These are phyloP conservation scores for Setaria viridis DNA, from an alignment of 202 grass and related monocot genomes.

Conservation along the genomic window DNA sequence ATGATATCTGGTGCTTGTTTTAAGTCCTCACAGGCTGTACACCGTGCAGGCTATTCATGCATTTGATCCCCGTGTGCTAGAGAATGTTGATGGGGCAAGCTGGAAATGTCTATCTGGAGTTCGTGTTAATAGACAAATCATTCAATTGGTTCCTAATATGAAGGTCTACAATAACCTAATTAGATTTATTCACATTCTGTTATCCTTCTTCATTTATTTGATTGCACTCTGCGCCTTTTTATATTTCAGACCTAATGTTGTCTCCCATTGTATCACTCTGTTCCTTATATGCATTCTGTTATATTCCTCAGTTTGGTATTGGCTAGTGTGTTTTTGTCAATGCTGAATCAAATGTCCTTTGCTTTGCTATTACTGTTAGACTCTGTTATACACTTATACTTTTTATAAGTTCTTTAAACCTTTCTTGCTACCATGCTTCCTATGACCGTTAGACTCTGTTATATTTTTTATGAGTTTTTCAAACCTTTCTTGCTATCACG, in stretches of 20 bases:
- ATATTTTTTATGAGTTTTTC: slow-evolving; percentile 33
- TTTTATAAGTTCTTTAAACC: slow-evolving; percentile 33
- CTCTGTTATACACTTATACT: neutral
- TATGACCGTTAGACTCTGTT: slow-evolving; percentile 5
- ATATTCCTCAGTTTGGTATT: slow-evolving; percentile 1
- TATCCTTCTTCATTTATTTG: slow-evolving; percentile 34
- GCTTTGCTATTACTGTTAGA: slow-evolving; percentile 8
- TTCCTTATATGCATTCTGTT: slow-evolving; percentile 9
- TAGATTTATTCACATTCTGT: slow-evolving; percentile 31
- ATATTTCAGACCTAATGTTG: slow-evolving; percentile 21
- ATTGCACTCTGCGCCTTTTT: neutral
- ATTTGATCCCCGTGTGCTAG: slow-evolving; percentile 59
- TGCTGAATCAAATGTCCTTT: slow-evolving; percentile 20
- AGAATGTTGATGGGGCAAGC: slow-evolving; percentile 60
- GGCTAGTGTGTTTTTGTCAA: slow-evolving; percentile 17
- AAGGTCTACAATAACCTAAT: slow-evolving; percentile 52
- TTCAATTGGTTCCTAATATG: slow-evolving; percentile 74
- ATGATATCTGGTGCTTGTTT: slow-evolving; percentile 37
- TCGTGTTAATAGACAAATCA: slow-evolving; percentile 68
- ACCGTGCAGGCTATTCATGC: slow-evolving; percentile 57
- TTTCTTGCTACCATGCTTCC: slow-evolving; percentile 9
- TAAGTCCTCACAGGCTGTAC: slow-evolving; percentile 39
- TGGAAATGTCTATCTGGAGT: slow-evolving; percentile 85
- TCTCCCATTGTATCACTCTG: slow-evolving; percentile 29
- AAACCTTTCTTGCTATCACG: neutral